Base-by-base conservation (phyloP, 2,329 filamentous ascomycete species). In the Colletotrichum simmondsii region DNA sequence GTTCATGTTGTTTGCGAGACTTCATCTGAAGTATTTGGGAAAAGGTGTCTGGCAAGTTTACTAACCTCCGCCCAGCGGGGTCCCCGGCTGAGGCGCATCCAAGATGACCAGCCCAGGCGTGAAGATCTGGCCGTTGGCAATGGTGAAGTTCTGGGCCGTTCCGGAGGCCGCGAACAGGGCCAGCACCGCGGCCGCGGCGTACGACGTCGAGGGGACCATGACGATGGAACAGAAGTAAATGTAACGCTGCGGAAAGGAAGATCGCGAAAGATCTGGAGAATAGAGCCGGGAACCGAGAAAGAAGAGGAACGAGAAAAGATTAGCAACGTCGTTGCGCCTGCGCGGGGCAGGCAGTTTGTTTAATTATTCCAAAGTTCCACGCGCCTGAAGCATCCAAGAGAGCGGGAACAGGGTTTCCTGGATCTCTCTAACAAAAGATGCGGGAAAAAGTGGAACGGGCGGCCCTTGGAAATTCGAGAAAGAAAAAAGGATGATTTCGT, bases 71-170 rank as follows among this genome's bases (percentile, higher is more conserved):
- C 91, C 91, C 46, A 92, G 79, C 1, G 91, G 90, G 12, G 91
- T 92, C 63, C 88, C 87, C 5, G 91, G 91, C 74, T 93, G 91
- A 14, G 91, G 91, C 37, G 92, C 87, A 80, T 93, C 88, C 46
- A 94, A 83, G 68, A 94, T 88, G 28, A 88, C 91, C 68, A 94
- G 87, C 0, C 92, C 92, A 0, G 92, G 92, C 0, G 92, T 94
- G 77, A 88, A 93, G 66, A 94, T 88, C 76, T 94, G 91, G 19
- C 92, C 92, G 75, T 89, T 89, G 26, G 89, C 81, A 64, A 90
- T 87, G 24, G 87, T 90, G 76, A 92, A 92, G 73, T 86, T 83
- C 54, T 82, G 78, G 6, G 83, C 83, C 32, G 65, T 61, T 8
- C 64, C 60, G 11, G 46, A 64, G 52, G 76, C 74, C 28, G 80